These are phyloP conservation scores for Cryptococcus maquisensis DNA, from an alignment of 1,284 basidiomycete genomes.

Conservation along the genomic window DNA sequence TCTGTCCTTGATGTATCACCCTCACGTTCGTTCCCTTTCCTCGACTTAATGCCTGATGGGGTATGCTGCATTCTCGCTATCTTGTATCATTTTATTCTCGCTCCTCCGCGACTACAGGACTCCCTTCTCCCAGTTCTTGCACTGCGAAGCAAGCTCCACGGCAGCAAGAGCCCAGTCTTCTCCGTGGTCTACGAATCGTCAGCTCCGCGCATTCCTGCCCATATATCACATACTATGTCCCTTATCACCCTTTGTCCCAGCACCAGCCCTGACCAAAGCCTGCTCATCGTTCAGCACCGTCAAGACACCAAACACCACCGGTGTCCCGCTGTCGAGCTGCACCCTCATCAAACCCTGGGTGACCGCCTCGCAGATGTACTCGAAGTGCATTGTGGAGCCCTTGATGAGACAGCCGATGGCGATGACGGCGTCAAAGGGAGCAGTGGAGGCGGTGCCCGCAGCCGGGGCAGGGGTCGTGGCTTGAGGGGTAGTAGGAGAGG, in stretches of 20 bases:
- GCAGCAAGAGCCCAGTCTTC: constrained; percentile 95
- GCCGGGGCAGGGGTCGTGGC: constrained; percentile 43
- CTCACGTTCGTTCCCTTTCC: neutral
- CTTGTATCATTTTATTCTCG: neutral
- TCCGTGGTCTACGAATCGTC: constrained; percentile 52
- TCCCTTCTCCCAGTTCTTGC: constrained; percentile 69
- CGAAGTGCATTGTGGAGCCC: constrained; percentile 94
- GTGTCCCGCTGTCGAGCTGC: constrained; percentile 87
- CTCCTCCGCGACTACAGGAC: constrained; percentile 3
- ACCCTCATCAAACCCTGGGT: constrained; percentile 90
- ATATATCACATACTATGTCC: constrained; percentile 44
- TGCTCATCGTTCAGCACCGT: constrained; percentile 92
- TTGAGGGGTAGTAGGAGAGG: constrained; percentile 49
- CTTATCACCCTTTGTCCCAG: constrained; percentile 51
- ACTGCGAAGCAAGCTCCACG: constrained; percentile 80
- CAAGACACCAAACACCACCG: constrained; percentile 94
- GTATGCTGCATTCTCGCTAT: neutral
- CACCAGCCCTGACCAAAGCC: constrained; percentile 84
- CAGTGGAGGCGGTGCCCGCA: constrained; percentile 53
- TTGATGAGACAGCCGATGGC: constrained; percentile 98
- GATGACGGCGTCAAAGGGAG: constrained; percentile 89
- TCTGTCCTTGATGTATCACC: neutral
- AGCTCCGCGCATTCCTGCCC: neutral
- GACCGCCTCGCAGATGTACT: constrained; percentile 94
- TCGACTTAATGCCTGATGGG: neutral